Evolutionary conservation across 257 asterid genomes (phyloP).

Genomic region (Solanum tarijense): DNA sequence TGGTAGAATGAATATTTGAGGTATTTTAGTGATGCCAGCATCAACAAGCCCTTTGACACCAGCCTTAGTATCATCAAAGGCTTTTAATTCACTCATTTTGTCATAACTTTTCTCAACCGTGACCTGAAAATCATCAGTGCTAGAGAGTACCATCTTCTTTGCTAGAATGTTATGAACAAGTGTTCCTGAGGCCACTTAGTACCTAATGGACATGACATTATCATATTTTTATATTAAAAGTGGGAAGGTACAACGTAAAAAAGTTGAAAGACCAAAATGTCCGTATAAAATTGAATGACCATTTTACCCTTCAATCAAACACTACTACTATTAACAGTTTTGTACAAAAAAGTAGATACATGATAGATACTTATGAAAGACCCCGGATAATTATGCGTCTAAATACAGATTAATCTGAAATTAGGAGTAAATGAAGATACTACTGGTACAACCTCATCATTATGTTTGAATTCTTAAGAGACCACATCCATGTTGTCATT

Average conservation of each 20-base stretch:
- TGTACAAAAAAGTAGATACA: too few relatives aligned
- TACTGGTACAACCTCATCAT: too few relatives aligned
- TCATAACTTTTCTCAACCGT: neutral
- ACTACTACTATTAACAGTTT: neutral
- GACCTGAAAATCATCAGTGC: neutral
- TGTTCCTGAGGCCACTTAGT: neutral
- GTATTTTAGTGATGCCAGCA: constrained; percentile 28
- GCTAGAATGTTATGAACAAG: neutral
- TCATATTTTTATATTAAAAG: too few relatives aligned
- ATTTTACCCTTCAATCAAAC: neutral
- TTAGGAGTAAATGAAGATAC: too few relatives aligned
- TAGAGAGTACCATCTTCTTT: constrained; percentile 7
- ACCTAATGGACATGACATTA: neutral
- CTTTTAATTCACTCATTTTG: constrained; percentile 25
- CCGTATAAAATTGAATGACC: neutral
- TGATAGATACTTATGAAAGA: too few relatives aligned
- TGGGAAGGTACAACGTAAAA: neutral
- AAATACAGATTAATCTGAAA: too few relatives aligned
- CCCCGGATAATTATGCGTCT: too few relatives aligned
- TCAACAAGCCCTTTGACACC: constrained; percentile 70
- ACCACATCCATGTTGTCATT: too few relatives aligned
- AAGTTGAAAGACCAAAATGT: neutral
- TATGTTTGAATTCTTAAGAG: too few relatives aligned
- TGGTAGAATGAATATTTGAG: constrained; percentile 32
- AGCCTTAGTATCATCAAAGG: constrained; percentile 48